Percentiles rank a stretch among this genome's conserved stretches.
phyloP scores from a whole-genome alignment of 306 rosid species.

The Cyclanthera cordifolia region DNA sequence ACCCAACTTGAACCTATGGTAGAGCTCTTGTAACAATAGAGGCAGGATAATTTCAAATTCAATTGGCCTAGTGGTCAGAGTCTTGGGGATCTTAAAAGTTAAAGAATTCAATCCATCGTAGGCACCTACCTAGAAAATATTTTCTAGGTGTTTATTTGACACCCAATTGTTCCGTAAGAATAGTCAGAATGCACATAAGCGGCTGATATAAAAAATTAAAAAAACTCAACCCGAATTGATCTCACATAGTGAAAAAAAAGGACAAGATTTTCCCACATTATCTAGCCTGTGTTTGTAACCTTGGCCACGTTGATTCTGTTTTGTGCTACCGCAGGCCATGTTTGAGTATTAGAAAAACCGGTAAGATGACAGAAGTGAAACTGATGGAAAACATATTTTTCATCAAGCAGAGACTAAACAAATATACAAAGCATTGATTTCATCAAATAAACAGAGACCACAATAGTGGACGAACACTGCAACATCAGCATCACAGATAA shows the following conservation, averaged over 20 bases:
- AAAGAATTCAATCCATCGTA: too few relatives aligned
- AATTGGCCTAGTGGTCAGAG: too few relatives aligned
- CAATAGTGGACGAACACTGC: background rate
- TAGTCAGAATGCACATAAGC: too few relatives aligned
- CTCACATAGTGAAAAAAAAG: background rate
- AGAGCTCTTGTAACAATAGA: too few relatives aligned
- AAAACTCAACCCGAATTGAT: background rate
- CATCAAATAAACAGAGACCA: background rate
- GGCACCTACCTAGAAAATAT: too few relatives aligned
- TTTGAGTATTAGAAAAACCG: background rate
- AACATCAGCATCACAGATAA: background rate
- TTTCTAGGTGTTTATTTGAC: too few relatives aligned
- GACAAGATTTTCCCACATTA: background rate
- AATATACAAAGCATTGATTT: background rate
- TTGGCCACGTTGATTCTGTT: background rate
- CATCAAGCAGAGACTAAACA: background rate
- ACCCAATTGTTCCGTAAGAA: too few relatives aligned
- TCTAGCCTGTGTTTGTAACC: background rate
- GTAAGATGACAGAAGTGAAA: conserved; percentile 1
- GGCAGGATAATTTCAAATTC: too few relatives aligned
- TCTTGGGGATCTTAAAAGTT: too few relatives aligned
- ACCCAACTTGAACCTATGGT: too few relatives aligned
- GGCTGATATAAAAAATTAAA: background rate
- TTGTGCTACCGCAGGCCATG: background rate
- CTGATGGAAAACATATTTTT: background rate